Base-by-base conservation (phyloP, 192 early-diverging fungal species). In the Coemansia sp. region DNA sequence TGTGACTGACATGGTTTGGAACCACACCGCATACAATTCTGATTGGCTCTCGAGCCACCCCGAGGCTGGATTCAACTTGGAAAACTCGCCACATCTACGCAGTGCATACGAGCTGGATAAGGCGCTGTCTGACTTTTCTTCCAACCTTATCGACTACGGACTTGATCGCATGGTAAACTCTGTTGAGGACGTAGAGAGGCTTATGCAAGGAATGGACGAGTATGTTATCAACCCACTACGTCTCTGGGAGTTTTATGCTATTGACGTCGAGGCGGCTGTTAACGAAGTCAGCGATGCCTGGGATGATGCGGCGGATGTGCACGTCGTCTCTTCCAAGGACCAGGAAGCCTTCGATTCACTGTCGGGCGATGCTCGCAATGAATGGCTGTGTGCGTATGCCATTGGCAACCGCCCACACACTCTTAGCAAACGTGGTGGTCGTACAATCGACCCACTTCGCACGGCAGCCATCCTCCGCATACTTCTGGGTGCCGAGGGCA, bases 1-100 rank as follows among this genome's bases (percentile, higher is more conserved):
- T 42, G 77, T 92, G 40, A 94, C 94, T 10, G 97, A 99, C 79
- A 87, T 99, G 64, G 97, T 99, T 3, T 99, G 94, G 95, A 99
- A 99, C 82, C 97, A 99, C 79, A 99, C 96, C 21, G 91, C 94
- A 25, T 88, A 87, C 77, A 91, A 96, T 68, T 92, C 93, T n/a
- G 78, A 74, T n/a, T 99, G 94, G 92, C 86, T 99, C 39, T 77
- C 87, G 71, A 90, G 96, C 45, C 97, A 99, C 73, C 97, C 97
- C 7, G 97, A 99, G 77, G 92, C 94, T 64, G 94, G 95, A 21
- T 99, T 97, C 77, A 99, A 98, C 64, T 71, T 99, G 37, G 74
- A 89, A 65, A 99, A 94, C 60, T 91, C 94, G 18, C 97, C 97
- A 29, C 95, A 99, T 75, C 80, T 99, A 57, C 84, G 89, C 31